A percentile compares a stretch with the other conserved stretches of the same genome.
Evolutionary conservation across 208 protist genomes (phyloP).

Genomic region (Acanthamoeba polyphaga): DNA sequence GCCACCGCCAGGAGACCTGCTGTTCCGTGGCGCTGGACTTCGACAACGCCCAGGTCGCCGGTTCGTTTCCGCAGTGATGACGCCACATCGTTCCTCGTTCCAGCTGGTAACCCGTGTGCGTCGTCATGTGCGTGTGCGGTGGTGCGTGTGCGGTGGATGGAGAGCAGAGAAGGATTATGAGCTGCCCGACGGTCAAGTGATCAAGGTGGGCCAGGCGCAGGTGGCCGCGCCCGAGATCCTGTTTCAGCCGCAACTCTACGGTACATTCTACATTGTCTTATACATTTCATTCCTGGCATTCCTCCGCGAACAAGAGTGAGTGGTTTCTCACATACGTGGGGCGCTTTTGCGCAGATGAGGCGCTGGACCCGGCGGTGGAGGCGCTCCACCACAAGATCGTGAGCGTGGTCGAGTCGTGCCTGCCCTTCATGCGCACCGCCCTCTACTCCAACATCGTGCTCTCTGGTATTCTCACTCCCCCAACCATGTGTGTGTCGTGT

Average conservation of each 20-base stretch:
- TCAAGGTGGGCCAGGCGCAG: neutral
- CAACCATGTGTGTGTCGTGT: neutral
- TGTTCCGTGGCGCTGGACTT: conserved; percentile 93
- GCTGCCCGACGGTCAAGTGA: conserved; percentile 93
- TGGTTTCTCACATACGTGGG: neutral
- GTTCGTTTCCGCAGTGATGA: conserved; percentile 66
- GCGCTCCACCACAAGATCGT: conserved; percentile 1
- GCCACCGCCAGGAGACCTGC: conserved; percentile 90
- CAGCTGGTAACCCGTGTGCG: neutral
- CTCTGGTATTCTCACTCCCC: neutral
- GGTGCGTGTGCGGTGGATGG: too few species aligned
- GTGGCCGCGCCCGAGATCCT: conserved; percentile 89
- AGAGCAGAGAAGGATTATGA: conserved; percentile 91
- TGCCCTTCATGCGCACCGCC: conserved; percentile 18
- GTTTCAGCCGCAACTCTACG: conserved; percentile 90
- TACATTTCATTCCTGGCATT: too few species aligned
- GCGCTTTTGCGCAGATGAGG: neutral
- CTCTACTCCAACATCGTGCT: neutral
- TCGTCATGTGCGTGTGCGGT: too few species aligned
- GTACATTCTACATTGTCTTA: neutral
- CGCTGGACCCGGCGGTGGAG: neutral
- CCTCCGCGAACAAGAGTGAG: neutral
- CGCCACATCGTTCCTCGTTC: neutral
- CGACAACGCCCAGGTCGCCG: conserved; percentile 93
- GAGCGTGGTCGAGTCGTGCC: neutral